Evolutionary conservation across 345 rosid species (phyloP).

Genomic region (Arabidopsis thaliana): TAIR10.1 NC_003076.8:5296501-5297000

Average conservation of each 20-base stretch:
- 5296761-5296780: conserved; percentile 11
- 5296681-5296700: conserved; percentile 6
- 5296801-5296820: conserved; percentile 11
- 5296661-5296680: conserved; percentile 25
- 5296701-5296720: conserved; percentile 24
- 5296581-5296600: background rate
- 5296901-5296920: conserved; percentile 57
- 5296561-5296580: conserved; percentile 2
- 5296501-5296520: conserved; percentile 56
- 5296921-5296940: conserved; percentile 54
- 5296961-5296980: conserved; percentile 80
- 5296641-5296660: background rate
- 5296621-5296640: conserved; percentile 5
- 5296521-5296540: conserved; percentile 25
- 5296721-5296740: conserved; percentile 26
- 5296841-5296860: conserved; percentile 9
- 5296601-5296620: conserved; percentile 22
- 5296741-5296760: conserved; percentile 20
- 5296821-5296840: conserved; percentile 11
- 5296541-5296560: conserved; percentile 22
- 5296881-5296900: background rate
- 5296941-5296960: conserved; percentile 75
- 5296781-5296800: conserved; percentile 2
- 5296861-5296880: conserved; percentile 7
- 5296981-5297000: conserved; percentile 92